Evolutionary conservation across 305 asterid genomes (phyloP).

Genomic region (Ajuga reptans): DNA sequence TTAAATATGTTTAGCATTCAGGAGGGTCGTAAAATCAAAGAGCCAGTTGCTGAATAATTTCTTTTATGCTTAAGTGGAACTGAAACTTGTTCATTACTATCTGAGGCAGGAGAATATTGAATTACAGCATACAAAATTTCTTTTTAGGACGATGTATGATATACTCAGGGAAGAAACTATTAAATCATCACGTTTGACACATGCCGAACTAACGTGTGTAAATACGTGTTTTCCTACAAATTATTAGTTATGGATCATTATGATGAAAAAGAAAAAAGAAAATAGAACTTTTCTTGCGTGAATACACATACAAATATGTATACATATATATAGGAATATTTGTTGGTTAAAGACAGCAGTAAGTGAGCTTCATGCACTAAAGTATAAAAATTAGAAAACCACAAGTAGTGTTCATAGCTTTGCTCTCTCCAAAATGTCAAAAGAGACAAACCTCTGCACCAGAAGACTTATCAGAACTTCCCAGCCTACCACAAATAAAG

Average conservation of each 20-base stretch:
- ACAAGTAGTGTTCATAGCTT: not conserved
- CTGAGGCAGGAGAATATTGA: not conserved
- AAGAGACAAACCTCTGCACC: constrained; percentile 49
- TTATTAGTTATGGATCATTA: not conserved
- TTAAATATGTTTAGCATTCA: not conserved
- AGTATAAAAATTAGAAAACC: not conserved
- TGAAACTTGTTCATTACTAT: not conserved
- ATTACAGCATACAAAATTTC: not conserved
- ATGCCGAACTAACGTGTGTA: not conserved
- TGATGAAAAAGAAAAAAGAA: not conserved
- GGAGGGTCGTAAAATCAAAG: not conserved
- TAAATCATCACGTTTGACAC: not conserved
- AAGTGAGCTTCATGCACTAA: constrained; percentile 2
- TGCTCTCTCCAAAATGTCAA: constrained; percentile 1
- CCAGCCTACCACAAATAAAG: constrained; percentile 58
- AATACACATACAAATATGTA: too few relatives aligned
- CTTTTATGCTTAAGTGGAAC: not conserved
- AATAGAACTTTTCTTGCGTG: not conserved
- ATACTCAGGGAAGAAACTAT: constrained; percentile 1
- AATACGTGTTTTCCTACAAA: not conserved
- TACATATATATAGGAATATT: not conserved
- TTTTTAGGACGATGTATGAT: not conserved
- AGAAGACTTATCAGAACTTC: constrained; percentile 52
- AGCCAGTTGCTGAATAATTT: not conserved
- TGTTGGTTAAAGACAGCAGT: not conserved